Percentiles rank a stretch among this genome's conserved stretches.
These are phyloP conservation scores for Nitzschia sp. DNA, from an alignment of 108 stramenopile species.

Conservation along the genomic window DNA sequence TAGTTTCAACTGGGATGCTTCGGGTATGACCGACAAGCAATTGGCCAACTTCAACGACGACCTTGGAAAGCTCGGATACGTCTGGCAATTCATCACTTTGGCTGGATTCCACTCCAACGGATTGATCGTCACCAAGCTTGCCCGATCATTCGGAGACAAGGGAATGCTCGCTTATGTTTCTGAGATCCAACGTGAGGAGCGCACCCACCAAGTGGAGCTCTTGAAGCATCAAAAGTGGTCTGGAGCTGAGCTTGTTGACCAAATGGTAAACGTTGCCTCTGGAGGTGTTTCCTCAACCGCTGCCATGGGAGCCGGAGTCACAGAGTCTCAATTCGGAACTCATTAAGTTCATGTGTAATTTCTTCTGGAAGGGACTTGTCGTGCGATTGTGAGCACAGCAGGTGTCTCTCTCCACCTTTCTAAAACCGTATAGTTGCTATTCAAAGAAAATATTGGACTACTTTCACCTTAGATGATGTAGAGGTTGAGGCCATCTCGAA, in stretches of 20 bases:
- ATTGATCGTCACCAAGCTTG: conserved; percentile 83
- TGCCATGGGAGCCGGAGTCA: conserved; percentile 91
- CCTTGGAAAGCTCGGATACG: conserved; percentile 86
- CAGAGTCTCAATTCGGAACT: conserved; percentile 77
- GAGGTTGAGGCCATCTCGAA: too few species aligned
- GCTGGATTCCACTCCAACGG: conserved; percentile 96
- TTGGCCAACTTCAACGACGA: conserved; percentile 87
- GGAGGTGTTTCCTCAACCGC: conserved; percentile 89
- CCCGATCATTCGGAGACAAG: conserved; percentile 80
- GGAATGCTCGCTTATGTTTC: conserved; percentile 94
- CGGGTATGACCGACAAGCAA: conserved; percentile 84
- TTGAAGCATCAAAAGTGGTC: conserved; percentile 95
- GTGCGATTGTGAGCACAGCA: too few species aligned
- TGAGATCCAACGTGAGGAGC: conserved; percentile 89
- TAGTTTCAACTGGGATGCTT: conserved; percentile 95
- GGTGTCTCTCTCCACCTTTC: too few species aligned
- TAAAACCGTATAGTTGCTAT: too few species aligned
- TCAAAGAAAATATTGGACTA: too few species aligned
- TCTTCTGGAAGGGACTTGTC: too few species aligned
- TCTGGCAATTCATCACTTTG: conserved; percentile 96
- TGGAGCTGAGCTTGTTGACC: conserved; percentile 93
- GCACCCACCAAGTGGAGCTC: conserved; percentile 80
- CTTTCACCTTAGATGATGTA: too few species aligned
- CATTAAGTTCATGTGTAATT: not conserved
- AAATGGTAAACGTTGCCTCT: conserved; percentile 86